These are phyloP conservation scores for Ophiocordyceps camponoti-floridani DNA, from an alignment of 2,329 filamentous ascomycete species.

Conservation along the genomic window DNA sequence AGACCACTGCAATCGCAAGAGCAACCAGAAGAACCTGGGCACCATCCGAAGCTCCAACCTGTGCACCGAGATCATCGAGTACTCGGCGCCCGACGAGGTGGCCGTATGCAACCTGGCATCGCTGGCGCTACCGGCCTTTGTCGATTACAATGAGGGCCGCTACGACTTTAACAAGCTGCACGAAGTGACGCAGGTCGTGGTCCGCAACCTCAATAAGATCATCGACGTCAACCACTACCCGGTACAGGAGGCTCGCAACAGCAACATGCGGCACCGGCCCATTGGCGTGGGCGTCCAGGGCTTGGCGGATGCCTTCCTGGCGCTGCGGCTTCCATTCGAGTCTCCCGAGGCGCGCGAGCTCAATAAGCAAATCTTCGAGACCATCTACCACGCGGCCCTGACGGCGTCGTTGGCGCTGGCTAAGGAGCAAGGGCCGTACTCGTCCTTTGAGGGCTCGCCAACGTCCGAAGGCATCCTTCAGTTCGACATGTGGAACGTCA, in stretches of 20 bases:
- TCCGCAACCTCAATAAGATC: conserved; percentile 93
- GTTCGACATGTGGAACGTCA: conserved; percentile 97
- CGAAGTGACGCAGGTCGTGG: conserved; percentile 80
- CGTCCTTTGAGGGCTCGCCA: conserved; percentile 82
- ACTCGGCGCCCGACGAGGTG: conserved; percentile 92
- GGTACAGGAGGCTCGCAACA: conserved; percentile 82
- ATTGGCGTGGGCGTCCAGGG: conserved; percentile 95
- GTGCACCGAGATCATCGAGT: conserved; percentile 97
- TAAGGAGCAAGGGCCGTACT: conserved; percentile 67
- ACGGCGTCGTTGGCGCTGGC: conserved; percentile 80
- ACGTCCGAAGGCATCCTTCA: conserved; percentile 91
- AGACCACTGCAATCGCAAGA: conserved; percentile 95
- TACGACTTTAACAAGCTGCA: conserved; percentile 97
- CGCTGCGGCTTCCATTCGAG: conserved; percentile 90
- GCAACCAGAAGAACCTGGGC: conserved; percentile 99
- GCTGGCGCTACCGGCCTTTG: conserved; percentile 75
- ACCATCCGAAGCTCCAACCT: conserved; percentile 98
- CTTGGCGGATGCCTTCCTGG: conserved; percentile 94
- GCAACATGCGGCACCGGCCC: conserved; percentile 92
- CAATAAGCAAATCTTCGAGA: conserved; percentile 98
- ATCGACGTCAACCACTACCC: conserved; percentile 98
- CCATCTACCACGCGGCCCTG: conserved; percentile 90
- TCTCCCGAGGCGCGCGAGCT: conserved; percentile 84
- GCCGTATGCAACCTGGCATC: conserved; percentile 97
- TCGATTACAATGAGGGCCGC: conserved; percentile 66